A percentile compares a stretch with the other conserved stretches of the same genome.
Evolutionary conservation across 768 basidiomycete species (phyloP).

Genomic region (Kwoniella sp.): DNA sequence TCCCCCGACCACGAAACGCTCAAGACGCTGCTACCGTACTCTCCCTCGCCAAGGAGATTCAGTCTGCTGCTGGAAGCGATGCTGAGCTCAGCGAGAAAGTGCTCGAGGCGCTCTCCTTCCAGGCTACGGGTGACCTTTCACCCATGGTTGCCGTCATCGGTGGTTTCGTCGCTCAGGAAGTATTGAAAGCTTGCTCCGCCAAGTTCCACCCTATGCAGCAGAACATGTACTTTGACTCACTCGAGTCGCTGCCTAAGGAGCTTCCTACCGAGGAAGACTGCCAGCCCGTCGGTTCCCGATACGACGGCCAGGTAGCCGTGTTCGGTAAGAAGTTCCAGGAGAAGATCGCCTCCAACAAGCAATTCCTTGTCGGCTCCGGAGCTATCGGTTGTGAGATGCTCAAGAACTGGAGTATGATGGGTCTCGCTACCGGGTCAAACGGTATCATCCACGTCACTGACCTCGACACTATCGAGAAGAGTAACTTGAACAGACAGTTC

Average conservation of each 20-base stretch:
- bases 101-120: constrained; percentile 80
- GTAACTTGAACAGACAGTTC: constrained; percentile 97
- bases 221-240: constrained; percentile 93
- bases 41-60: constrained; percentile 72
- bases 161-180: constrained; percentile 97
- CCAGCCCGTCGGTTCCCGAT: constrained; percentile 76
- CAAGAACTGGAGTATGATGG: constrained; percentile 99
- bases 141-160: constrained; percentile 92
- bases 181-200: constrained; percentile 92
- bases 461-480: constrained; percentile 98
- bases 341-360: constrained; percentile 82
- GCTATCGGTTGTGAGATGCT: constrained; percentile 99
- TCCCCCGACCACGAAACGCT: constrained; percentile 79
- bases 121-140: constrained; percentile 85
- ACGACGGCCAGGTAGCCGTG: constrained; percentile 93
- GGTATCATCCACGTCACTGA: constrained; percentile 92
- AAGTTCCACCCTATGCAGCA: constrained; percentile 98
- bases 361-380: constrained; percentile 98
- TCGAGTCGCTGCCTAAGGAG: constrained; percentile 81
- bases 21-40: constrained; percentile 77
- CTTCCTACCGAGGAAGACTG: constrained; percentile 81
- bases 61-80: constrained; percentile 60
- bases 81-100: constrained; percentile 72
- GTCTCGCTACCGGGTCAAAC: constrained; percentile 72
- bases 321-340: constrained; percentile 92